phyloP scores from a whole-genome alignment of 371 early-diverging fungal genomes.

The Cokeromyces recurvatus region DNA sequence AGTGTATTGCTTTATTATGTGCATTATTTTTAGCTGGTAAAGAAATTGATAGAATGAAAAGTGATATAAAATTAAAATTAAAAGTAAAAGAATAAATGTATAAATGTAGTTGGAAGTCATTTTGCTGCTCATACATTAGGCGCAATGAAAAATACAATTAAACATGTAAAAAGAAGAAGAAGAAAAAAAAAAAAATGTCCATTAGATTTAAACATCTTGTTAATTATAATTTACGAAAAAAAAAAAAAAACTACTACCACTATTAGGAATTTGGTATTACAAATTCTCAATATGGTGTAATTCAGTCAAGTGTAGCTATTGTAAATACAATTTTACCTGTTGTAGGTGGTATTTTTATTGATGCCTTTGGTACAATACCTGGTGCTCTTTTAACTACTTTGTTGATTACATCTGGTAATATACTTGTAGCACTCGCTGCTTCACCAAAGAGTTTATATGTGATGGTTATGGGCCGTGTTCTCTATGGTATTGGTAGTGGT shows the following conservation, averaged over 20 bases:
- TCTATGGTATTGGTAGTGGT: slow-evolving; percentile 73
- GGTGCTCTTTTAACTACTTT: slow-evolving; percentile 62
- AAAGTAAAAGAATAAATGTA: no score
- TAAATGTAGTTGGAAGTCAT: slow-evolving; percentile 67
- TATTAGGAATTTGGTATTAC: slow-evolving; percentile 59
- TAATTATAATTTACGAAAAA: no score
- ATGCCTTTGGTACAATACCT: slow-evolving; percentile 61
- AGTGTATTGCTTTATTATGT: slow-evolving; percentile 58
- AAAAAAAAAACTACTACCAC: no score
- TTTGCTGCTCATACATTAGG: slow-evolving; percentile 73
- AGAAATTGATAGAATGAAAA: no score
- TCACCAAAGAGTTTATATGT: slow-evolving; percentile 40
- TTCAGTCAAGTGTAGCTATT: slow-evolving; percentile 67
- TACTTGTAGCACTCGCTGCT: slow-evolving; percentile 59
- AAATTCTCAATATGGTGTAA: slow-evolving; percentile 68
- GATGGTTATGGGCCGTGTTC: slow-evolving; percentile 65
- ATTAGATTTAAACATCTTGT: neutral
- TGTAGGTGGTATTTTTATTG: slow-evolving; percentile 69
- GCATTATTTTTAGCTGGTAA: slow-evolving; percentile 66
- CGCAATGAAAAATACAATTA: slow-evolving; percentile 65
- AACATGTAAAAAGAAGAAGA: slow-evolving; percentile 39
- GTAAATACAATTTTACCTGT: slow-evolving; percentile 70
- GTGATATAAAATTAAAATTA: no score
- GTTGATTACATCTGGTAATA: slow-evolving; percentile 57
- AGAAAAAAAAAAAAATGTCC: neutral